A percentile compares a stretch with the other conserved stretches of the same genome.
Evolutionary conservation across 2,329 filamentous ascomycete genomes (phyloP).

Genomic region (Colletotrichum sp.): DNA sequence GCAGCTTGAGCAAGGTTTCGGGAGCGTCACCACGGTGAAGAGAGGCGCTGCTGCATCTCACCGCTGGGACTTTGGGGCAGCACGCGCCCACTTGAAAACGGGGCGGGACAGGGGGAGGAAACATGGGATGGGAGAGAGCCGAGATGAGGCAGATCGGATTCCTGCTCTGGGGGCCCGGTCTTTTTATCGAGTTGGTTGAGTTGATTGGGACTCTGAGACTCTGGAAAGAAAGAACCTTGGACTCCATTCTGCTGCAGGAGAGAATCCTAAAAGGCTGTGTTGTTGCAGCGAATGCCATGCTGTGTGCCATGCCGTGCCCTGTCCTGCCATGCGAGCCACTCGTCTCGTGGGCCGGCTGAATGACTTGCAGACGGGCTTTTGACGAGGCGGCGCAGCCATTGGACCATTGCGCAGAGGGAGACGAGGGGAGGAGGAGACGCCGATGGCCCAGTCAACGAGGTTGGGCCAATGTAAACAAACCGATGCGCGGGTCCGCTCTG

Average conservation of each 20-base stretch:
- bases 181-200: not conserved
- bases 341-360: not conserved
- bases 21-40: conserved; percentile 8
- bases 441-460: not conserved
- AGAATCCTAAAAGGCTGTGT: not conserved
- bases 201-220: not conserved
- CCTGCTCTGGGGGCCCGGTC: not conserved
- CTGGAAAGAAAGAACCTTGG: not conserved
- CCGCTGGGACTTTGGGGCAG: not conserved
- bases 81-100: conserved; percentile 2
- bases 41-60: conserved; percentile 3
- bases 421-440: not conserved
- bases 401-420: not conserved
- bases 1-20: conserved; percentile 3
- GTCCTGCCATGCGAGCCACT: not conserved
- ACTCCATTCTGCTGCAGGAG: not conserved
- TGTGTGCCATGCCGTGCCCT: not conserved
- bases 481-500: not conserved
- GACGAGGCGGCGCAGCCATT: not conserved
- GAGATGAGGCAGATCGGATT: conserved; percentile 15
- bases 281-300: not conserved
- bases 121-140: conserved; percentile 14
- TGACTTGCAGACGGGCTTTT: not conserved
- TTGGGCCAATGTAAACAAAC: conserved; percentile 13
- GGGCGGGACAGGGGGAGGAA: not conserved